Evolutionary conservation across 2,329 filamentous ascomycete species (phyloP).

Genomic region (Cordyceps cicadae): DNA sequence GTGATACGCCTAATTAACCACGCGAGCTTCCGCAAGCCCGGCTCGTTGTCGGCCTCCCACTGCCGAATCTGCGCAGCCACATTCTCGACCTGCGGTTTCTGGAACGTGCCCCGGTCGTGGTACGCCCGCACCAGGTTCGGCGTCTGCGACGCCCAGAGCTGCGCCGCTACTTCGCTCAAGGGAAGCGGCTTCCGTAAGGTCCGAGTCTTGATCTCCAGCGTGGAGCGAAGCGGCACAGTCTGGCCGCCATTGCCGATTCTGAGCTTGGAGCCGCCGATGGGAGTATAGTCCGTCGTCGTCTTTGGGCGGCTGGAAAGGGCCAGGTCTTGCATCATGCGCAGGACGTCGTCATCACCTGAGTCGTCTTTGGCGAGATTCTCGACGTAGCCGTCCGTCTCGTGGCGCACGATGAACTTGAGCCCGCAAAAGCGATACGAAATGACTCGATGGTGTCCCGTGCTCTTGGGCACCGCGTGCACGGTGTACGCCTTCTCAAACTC

Average conservation of each 20-base stretch:
- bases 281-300: background rate
- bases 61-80: constrained; percentile 21
- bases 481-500: constrained; percentile 39
- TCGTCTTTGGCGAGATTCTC: constrained; percentile 15
- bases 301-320: background rate
- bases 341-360: background rate
- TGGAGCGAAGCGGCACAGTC: constrained; percentile 26
- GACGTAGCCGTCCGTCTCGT: constrained; percentile 37
- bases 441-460: constrained; percentile 38
- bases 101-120: constrained; percentile 30
- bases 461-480: constrained; percentile 22
- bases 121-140: constrained; percentile 38
- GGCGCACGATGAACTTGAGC: constrained; percentile 32
- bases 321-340: background rate
- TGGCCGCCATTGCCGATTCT: constrained; percentile 24
- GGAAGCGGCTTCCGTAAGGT: constrained; percentile 24
- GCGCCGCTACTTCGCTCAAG: constrained; percentile 27
- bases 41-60: constrained; percentile 29
- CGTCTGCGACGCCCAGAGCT: constrained; percentile 40
- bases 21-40: constrained; percentile 16
- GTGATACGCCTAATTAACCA: background rate
- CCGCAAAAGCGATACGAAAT: constrained; percentile 35
- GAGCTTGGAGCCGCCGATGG: constrained; percentile 19
- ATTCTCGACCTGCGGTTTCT: constrained; percentile 27
- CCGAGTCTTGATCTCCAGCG: constrained; percentile 39